Base-by-base conservation (phyloP, 2,329 filamentous ascomycete species). In the Gnomoniopsis sp. region DNA sequence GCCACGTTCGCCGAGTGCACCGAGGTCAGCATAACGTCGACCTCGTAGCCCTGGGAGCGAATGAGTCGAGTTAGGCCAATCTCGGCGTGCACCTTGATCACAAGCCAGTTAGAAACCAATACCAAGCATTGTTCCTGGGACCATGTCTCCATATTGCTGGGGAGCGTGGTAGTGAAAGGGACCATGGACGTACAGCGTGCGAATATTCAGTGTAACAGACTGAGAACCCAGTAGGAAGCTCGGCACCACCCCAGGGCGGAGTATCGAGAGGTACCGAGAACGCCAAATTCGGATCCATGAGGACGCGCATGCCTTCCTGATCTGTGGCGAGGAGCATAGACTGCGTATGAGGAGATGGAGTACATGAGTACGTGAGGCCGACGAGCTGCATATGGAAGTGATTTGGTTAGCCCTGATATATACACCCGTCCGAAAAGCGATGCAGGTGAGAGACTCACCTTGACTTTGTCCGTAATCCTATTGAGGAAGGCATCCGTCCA, bases 311-410 rank as follows among this genome's bases (percentile, higher is more conserved):
- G 52, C 72, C 72, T 17, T 65, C 47, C 8, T 54, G n/a, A 59
- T 74, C 71, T 2, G 72, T 74, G 4, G 71, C 69, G 62, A 66
- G 68, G 44, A 73, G 67, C 68, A 70, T 72, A 11, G 70, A 69
- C 51, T 73, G 69, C 4, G 72, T 57, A 51, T 72, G 70, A 30
- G 67, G 67, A 21, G 53, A 55, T 11, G 70, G 70, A 3, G 62
- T 52, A 60, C 71, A 73, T 53, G 68, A 71, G 19, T 64, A 64
- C 1, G 70, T 69, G 63, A 72, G 70, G 7, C 71, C 72, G 7
- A 74, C 69, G 30, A 74, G 64, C 69, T 68, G 70, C 10, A 0
- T 68, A 43, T 17, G 49, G 19, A 68, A 65, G 69, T 69, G 12
- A 43, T 6, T 69, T 69, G 10, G 71, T 67, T 49, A 71, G 64